A percentile compares a stretch with the other conserved stretches of the same genome.
phyloP scores from a whole-genome alignment of 352 stramenopile species.

The Globisporangium rhizosaccharum region DNA sequence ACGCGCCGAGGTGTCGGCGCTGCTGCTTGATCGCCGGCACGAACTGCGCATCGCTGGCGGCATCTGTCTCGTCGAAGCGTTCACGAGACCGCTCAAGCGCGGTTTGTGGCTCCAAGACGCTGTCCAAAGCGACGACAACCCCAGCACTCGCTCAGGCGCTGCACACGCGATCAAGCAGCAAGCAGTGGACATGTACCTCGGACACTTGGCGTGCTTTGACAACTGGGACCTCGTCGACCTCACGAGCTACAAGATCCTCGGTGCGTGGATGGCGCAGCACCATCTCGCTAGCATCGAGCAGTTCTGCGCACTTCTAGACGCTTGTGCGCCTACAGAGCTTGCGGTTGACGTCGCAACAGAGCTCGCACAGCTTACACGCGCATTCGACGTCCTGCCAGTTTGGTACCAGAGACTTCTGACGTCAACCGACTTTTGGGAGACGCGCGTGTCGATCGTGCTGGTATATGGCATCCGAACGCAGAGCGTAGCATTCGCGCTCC shows the following conservation, averaged over 20 bases:
- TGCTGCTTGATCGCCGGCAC: conserved; percentile 16
- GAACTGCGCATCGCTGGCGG: conserved; percentile 14
- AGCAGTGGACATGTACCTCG: conserved; percentile 11
- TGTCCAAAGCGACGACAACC: no score
- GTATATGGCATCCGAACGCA: conserved; percentile 1
- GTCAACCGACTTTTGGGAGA: conserved; percentile 15
- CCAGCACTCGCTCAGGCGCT: no score
- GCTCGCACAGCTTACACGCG: no score
- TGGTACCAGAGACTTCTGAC: conserved; percentile 11
- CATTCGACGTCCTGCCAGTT: conserved; percentile 2
- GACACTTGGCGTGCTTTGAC: conserved; percentile 11
- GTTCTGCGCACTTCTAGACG: no score
- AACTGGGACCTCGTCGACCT: conserved; percentile 21
- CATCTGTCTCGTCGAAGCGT: conserved; percentile 17
- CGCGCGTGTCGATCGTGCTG: conserved; percentile 17
- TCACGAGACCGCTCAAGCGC: conserved; percentile 1
- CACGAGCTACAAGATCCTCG: conserved; percentile 15
- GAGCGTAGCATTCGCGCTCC: conserved; percentile 4
- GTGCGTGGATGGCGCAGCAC: conserved; percentile 4
- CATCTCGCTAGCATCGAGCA: not conserved
- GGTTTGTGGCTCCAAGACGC: not conserved
- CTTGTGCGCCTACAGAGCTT: no score
- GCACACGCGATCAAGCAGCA: not conserved
- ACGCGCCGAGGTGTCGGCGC: conserved; percentile 2
- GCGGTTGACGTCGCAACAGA: no score